Base-by-base conservation (phyloP, 2,329 filamentous ascomycete species). In the Venturiaceae sp. region DNA sequence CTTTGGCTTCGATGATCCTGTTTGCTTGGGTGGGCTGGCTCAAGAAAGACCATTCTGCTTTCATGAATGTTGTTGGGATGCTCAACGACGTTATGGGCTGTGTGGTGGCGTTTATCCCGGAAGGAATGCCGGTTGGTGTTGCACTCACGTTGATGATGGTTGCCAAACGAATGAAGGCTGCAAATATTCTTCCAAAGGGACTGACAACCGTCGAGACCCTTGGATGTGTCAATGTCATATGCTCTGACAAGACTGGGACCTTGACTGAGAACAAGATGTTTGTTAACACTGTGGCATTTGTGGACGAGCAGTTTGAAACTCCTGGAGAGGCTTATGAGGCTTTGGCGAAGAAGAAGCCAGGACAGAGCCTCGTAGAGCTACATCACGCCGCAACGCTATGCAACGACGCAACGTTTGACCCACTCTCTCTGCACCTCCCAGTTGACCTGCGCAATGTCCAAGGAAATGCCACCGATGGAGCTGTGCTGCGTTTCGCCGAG, bases 251-350 rank as follows among this genome's bases (percentile, higher is more conserved):
- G n/a, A n/a, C n/a, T n/a, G n/a, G n/a, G n/a, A n/a, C n/a, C n/a
- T n/a, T n/a, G n/a, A 76, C 74, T 0, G 70, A 77, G 60, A 76
- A 77, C 53, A 68, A 73, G 58, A 79, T 78, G 76, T 68, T 68
- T 26, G 73, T 77, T 37, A 72, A 66, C 55, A 71, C 71, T 0
- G 67, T 70, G 1, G 67, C 69, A 1, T 73, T 75, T 53, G 64
- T 74, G 9, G 72, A 74, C n/a, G 36, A n/a, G 36, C n/a, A 39
- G 11, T 11, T 39, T 39, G 11, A n/a, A 39, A 39, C 36, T 39
- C 11, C 36, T 11, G 36, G n/a, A 11, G 36, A 39, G 36, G 36
- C 36, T 39, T 11, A 39, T 11, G 11, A 39, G 36, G 11, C 36
- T 39, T 39, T 11, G 11, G 11, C 11, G 36, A 11, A 11, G 36